Conservation (phyloP, 1,139 yeast species). For the Ashbya aceris region DNA sequence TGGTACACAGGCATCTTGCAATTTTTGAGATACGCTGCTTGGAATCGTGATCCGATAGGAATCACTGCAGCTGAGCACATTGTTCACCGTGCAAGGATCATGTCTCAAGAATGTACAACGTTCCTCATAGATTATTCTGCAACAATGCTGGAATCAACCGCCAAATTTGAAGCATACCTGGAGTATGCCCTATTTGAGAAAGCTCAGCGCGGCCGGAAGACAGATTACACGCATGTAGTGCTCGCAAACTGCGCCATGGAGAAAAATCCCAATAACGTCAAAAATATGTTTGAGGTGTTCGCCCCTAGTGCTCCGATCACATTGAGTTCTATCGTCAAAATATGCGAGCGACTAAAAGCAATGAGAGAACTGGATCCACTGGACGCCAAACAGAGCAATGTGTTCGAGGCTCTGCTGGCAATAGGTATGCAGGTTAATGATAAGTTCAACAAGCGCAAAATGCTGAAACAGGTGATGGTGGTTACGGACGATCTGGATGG, state of each 20-base stretch:
- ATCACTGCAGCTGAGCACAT: too few species aligned
- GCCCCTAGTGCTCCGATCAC: constrained; percentile 22
- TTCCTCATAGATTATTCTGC: constrained; percentile 17
- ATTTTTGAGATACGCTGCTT: too few species aligned
- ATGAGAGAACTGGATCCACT: constrained; percentile 3
- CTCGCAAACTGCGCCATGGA: constrained; percentile 24
- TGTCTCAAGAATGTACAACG: constrained; percentile 16
- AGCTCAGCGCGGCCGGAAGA: constrained; percentile 21
- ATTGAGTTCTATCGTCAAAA: constrained; percentile 6
- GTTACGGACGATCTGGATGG: constrained; percentile 37
- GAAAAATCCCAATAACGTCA: constrained; percentile 19
- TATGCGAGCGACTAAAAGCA: constrained; percentile 4
- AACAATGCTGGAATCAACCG: constrained; percentile 13
- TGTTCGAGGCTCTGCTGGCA: constrained; percentile 26
- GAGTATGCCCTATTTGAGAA: constrained; percentile 23
- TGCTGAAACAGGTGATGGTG: constrained; percentile 35
- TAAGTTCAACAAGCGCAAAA: constrained; percentile 30
- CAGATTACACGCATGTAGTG: constrained; percentile 25
- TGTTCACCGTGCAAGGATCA: not conserved
- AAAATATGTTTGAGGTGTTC: constrained; percentile 19
- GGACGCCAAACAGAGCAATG: constrained; percentile 2
- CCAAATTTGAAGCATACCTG: constrained; percentile 17
- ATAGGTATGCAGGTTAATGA: constrained; percentile 29
- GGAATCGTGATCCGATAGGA: too few species aligned
- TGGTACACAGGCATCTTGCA: too few species aligned